Evolutionary conservation across 2,329 filamentous ascomycete species (phyloP), one percentile per base, ranked within the genome.

Genomic region (Pestalotiopsis sp.): DNA sequence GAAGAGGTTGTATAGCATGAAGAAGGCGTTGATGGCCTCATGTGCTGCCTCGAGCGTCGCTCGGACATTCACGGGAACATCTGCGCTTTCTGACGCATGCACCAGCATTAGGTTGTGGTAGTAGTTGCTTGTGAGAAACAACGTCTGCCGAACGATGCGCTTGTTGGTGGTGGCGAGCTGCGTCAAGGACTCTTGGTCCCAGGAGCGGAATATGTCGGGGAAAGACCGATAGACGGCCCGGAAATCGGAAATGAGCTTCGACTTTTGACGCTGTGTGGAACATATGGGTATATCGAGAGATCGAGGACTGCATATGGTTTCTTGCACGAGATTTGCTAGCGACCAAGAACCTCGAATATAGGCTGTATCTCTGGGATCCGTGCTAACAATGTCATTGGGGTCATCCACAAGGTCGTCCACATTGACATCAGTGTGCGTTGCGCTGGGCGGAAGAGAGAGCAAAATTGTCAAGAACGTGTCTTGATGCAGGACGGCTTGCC

Each of bases 91-190:
- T 14, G 90, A 91, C 0, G 91, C 90, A 74, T 94, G 91, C 23
- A 95, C 87, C 11, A 94, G 83, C 92, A 94, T 94, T 27, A 95
- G 84, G 77, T 93, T 94, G 77, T 95, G 93, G 79, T 91, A 93
- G 80, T 94, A 95, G 76, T 94, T 95, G 78, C 89, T 92, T n/a
- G 90, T 92, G 38, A 95, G 82, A 76, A 94, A 95, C 4, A 95
- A 81, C 20, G 92, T 94, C 79, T 95, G 93, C 0, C 92, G 85
- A 17, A 93, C 89, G 1, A 90, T 85, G 6, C 93, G 87, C 70
- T 90, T 90, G 74, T 92, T 90, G 2, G 80, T 86, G 59, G 81
- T 81, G 1, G 88, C 87, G 64, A 91, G 82, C 17, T 84, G 81
- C 7, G 86, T 82, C 52, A 94, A 85, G 25, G 86, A 86, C 3